phyloP scores from a whole-genome alignment of 768 basidiomycete genomes.

The Phylloporus sp. region DNA sequence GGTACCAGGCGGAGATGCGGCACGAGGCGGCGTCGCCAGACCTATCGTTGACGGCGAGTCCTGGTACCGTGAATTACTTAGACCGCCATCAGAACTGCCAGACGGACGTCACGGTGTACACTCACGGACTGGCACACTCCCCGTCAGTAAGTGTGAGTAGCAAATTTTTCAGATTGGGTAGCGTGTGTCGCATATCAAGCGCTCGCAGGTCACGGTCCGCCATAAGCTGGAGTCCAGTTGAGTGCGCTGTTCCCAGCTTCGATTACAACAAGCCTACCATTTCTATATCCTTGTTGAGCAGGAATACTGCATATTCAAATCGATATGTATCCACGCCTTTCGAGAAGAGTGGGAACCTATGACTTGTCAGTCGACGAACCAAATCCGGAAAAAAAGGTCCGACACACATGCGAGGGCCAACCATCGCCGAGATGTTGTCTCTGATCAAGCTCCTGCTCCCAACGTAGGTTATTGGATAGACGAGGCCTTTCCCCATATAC shows the following conservation, averaged over 20 bases:
- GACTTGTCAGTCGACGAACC: constrained; percentile 9
- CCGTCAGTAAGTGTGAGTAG: constrained; percentile 79
- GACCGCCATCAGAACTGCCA: constrained; percentile 9
- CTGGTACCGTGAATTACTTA: constrained; percentile 16
- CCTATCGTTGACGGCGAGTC: constrained; percentile 22
- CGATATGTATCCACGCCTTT: constrained; percentile 94
- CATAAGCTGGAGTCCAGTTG: constrained; percentile 62
- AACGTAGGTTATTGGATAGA: constrained; percentile 87
- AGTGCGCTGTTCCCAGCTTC: neutral
- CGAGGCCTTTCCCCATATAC: constrained; percentile 68
- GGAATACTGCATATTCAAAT: constrained; percentile 95
- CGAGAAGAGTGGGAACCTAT: constrained; percentile 91
- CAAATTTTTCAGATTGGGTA: constrained; percentile 94
- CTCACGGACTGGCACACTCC: constrained; percentile 49
- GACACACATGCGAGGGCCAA: constrained; percentile 87
- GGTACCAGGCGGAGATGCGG: constrained; percentile 11
- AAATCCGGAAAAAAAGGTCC: constrained; percentile 2
- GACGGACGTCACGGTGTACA: constrained; percentile 7
- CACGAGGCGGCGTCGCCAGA: constrained; percentile 22
- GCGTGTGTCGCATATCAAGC: constrained; percentile 90
- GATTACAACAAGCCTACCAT: constrained; percentile 45
- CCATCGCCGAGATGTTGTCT: constrained; percentile 92
- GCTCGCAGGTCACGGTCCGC: constrained; percentile 82
- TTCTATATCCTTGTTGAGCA: constrained; percentile 97
- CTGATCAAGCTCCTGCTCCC: constrained; percentile 88